Conservation (phyloP, 768 basidiomycete species). For the Sarcodon sp. region DNA sequence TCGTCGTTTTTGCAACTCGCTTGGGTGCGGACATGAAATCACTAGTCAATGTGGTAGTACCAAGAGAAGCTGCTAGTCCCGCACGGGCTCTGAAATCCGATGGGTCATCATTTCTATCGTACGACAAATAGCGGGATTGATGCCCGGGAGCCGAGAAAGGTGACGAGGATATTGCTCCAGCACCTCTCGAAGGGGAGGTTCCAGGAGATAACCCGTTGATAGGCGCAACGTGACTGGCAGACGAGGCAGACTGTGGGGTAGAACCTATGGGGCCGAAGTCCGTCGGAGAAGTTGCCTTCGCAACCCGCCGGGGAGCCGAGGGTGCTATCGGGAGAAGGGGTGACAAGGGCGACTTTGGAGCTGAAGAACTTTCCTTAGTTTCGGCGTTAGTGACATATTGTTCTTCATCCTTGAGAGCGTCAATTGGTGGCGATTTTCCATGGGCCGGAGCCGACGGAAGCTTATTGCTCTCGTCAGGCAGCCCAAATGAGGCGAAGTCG, state of each 20-base stretch:
- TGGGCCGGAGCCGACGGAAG: conserved; percentile 32
- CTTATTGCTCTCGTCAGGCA: conserved; percentile 46
- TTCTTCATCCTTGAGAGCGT: conserved; percentile 7
- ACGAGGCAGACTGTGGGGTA: conserved; percentile 39
- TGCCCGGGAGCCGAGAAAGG: conserved; percentile 71
- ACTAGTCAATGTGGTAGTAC: conserved; percentile 28
- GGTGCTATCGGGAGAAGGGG: conserved; percentile 40
- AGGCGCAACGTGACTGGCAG: conserved; percentile 21
- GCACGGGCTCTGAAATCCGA: conserved; percentile 25
- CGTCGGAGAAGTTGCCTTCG: conserved; percentile 22
- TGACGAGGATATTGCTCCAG: conserved; percentile 39
- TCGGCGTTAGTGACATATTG: conserved; percentile 2
- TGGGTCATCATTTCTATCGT: conserved; percentile 12
- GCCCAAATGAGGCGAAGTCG: conserved; percentile 58
- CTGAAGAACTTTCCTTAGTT: background rate
- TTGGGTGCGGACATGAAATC: background rate
- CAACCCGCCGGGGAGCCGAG: conserved; percentile 33
- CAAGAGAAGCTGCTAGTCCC: conserved; percentile 55
- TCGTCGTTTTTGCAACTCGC: conserved; percentile 3
- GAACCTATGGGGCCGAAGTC: conserved; percentile 83
- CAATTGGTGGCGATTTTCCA: conserved; percentile 9
- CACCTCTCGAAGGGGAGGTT: conserved; percentile 36
- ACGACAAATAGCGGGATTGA: conserved; percentile 38
- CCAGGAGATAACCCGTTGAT: conserved; percentile 40
- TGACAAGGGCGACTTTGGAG: conserved; percentile 19